Base-by-base conservation (phyloP, 805 yeast species). In the Metschnikowia kunwiensis region DNA sequence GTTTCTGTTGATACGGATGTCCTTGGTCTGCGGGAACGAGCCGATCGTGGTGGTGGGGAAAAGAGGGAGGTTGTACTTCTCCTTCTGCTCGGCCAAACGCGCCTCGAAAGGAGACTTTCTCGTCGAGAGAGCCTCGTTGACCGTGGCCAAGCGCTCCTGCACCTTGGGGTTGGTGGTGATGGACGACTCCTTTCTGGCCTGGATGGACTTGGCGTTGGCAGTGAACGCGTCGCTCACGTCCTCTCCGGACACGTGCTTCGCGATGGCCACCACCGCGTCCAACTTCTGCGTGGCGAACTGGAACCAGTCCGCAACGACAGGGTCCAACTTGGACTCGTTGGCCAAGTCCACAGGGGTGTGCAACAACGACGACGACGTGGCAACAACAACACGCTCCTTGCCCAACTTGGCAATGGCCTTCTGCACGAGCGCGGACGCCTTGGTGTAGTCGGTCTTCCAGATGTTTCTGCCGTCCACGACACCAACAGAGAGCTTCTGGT, bases 1-100 rank as follows among this genome's bases (percentile, higher is more conserved):
- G 83, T 91, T 88, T 80, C 99, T 91, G 85, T 85, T 84, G 69
- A 89, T 72, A 79, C 98, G 86, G 74, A 93, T 93, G 70, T 93
- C 98, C 78, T 88, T 87, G 70, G 99, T 93, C 80, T 93, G 99
- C 59, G 99, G 99, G 97, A 93, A 93, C 50, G 99, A 93, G 72
- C 99, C 99, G 70, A 93, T 93, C 60, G 98, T 93, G 68, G 99
- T 93, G 65, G 99, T 93, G 74, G 99, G 99, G 96, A 93, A 93
- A 63, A 86, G 74, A 56, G 99, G 98, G 68, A 93, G 77, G 78
- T 93, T 85, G 77, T 85, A 86, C 64, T 80, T 74, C 56, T 69
- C 72, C 75, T 86, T 77, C 77, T 93, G 98, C 57, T 80, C 89
- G 55, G 73, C 82, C 61, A 86, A 79, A 77, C 99, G 86, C 52